Base-by-base conservation (phyloP, 306 rosid species). In the Abrus precatorius region DNA sequence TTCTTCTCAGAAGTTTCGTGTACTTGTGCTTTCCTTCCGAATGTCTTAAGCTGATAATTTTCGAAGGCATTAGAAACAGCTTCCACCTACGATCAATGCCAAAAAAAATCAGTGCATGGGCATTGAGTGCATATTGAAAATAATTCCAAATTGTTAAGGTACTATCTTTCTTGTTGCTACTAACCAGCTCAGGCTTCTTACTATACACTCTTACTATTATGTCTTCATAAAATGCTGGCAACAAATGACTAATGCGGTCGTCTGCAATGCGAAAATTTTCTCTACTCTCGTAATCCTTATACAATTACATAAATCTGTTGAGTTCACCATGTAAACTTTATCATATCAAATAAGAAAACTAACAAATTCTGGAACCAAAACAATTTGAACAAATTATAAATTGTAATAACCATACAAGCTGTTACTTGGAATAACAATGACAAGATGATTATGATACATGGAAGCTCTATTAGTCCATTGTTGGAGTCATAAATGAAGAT, bases 101-200 rank as follows among this genome's bases (percentile, higher is more conserved):
- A 14, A 56, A 79, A 56, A 79, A 47, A 60, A 60, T 72, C 85
- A 83, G 56, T 69, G 29, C 34, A 34, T 3, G 64, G 47, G 75
- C 61, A 60, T 10, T 54, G 40, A 72, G 49, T 75, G 57, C 28
- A 63, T 50, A 40, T 29, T 55, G 40, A 34, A 63, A 84, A 75
- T 9, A 57, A 44, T 53, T 69, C 38, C 20, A 5, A 65, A 36
- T 10, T 47, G 38, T 41, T 30, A 38, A 64, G 60, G 41, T 13
- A 34, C 5, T 3, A 4, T 44, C 44, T 43, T 77, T 9, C 69
- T 41, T 64, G 78, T 59, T 34, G 78, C n/a, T 27, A 76, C 95
- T 81, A 60, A 94, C 98, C 98, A 90, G 81, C 68, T 88, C 96
- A 38, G 96, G 94, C 86, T 86, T 90, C 86, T 92, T 94, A 55